These are phyloP conservation scores for Babesia caballi DNA, from an alignment of 169 alveolate species.

Conservation along the genomic window DNA sequence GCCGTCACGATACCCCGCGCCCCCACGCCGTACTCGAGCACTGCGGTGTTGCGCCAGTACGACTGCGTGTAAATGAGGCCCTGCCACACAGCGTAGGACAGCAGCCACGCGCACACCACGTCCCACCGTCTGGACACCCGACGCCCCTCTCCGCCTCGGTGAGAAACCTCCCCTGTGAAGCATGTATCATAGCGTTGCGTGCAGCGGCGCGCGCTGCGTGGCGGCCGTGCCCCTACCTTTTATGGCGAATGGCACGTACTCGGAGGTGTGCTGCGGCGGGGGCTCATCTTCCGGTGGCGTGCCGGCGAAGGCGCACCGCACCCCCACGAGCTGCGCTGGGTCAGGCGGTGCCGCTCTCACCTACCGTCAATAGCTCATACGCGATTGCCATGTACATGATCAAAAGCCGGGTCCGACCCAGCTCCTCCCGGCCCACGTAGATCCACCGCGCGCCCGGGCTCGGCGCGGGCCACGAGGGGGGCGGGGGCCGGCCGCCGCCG, in stretches of 20 bases:
- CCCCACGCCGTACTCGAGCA: constrained; percentile 14
- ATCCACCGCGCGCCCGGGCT: not conserved
- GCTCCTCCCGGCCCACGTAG: not conserved
- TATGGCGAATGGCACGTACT: constrained; percentile 45
- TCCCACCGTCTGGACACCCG: constrained; percentile 11
- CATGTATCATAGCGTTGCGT: not conserved
- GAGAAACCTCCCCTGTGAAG: not conserved
- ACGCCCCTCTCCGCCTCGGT: not conserved
- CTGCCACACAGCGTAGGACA: constrained; percentile 46
- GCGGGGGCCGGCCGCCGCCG: not conserved
- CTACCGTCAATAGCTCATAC: constrained; percentile 13
- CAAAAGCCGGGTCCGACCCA: not conserved
- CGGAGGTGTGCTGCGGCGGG: constrained; percentile 1
- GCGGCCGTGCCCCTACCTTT: constrained; percentile 20
- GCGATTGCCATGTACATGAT: not conserved
- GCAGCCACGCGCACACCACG: constrained; percentile 36
- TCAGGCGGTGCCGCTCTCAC: not conserved
- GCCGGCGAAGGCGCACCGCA: constrained; percentile 22
- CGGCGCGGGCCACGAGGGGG: not conserved
- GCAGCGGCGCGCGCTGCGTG: not conserved
- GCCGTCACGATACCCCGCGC: constrained; percentile 7
- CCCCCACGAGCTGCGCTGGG: not conserved
- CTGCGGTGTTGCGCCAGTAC: constrained; percentile 55
- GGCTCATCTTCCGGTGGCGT: not conserved
- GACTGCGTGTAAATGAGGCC: constrained; percentile 45